These are phyloP conservation scores for Candida maesae DNA, from an alignment of 805 yeast genomes.

Conservation along the genomic window DNA sequence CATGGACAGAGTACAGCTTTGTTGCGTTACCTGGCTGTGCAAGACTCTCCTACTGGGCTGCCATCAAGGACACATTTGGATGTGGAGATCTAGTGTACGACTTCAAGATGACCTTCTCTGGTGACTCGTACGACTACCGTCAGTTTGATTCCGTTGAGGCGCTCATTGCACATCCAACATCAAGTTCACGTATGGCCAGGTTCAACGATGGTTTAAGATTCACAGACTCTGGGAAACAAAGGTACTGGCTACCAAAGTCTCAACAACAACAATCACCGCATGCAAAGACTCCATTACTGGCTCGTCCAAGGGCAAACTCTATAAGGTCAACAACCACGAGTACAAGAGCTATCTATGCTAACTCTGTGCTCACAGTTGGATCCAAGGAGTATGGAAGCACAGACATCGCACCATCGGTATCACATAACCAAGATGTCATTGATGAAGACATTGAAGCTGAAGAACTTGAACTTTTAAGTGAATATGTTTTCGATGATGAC, in stretches of 20 bases:
- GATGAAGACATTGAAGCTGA: conserved; percentile 6
- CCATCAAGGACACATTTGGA: conserved; percentile 75
- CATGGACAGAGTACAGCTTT: conserved; percentile 66
- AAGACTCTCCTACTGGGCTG: conserved; percentile 55
- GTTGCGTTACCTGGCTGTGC: conserved; percentile 63
- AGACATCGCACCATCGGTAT: conserved; percentile 5
- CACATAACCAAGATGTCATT: conserved; percentile 10
- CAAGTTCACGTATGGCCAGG: conserved; percentile 59
- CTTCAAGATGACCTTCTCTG: conserved; percentile 62
- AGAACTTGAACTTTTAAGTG: conserved; percentile 16
- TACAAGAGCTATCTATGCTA: conserved; percentile 24
- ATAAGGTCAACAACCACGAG: conserved; percentile 22
- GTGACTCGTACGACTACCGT: conserved; percentile 73
- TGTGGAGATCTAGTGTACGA: conserved; percentile 76
- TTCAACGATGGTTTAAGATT: conserved; percentile 82
- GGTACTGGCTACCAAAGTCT: conserved; percentile 63
- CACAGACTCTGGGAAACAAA: conserved; percentile 69
- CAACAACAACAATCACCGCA: conserved; percentile 7
- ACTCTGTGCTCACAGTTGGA: conserved; percentile 20
- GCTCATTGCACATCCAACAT: conserved; percentile 61
- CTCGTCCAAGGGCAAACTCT: conserved; percentile 18
- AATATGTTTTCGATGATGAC: conserved; percentile 33
- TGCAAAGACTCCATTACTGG: conserved; percentile 18
- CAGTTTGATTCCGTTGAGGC: conserved; percentile 81
- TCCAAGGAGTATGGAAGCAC: conserved; percentile 11